A percentile compares a stretch with the other conserved stretches of the same genome.
Conservation (phyloP, 164 flowering plant genomes). For the Aristolochia fimbriata region DNA sequence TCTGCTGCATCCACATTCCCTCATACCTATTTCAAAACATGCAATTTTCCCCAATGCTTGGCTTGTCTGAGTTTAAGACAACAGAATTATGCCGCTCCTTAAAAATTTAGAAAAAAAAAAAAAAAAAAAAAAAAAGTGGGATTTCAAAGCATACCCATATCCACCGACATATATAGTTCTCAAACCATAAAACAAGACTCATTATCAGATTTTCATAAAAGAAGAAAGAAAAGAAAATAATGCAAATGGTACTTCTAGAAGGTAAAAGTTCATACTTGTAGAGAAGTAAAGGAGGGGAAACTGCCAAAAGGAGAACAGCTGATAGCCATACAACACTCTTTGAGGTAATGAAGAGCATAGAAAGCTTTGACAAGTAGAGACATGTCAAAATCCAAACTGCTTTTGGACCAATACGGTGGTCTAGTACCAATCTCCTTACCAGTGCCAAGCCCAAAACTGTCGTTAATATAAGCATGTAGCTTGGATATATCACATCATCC, state of each 20-base stretch:
- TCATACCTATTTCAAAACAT: too few species aligned
- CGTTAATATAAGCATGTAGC: constrained; percentile 87
- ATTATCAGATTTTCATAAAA: not conserved
- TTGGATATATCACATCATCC: constrained; percentile 94
- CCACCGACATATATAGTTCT: too few species aligned
- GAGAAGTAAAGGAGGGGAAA: constrained; percentile 93
- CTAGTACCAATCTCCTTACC: constrained; percentile 70
- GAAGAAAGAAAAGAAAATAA: not conserved
- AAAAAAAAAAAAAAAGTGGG: too few species aligned
- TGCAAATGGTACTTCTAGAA: too few species aligned
- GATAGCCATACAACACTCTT: constrained; percentile 77
- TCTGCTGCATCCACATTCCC: too few species aligned
- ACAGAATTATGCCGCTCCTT: too few species aligned
- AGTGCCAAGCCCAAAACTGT: constrained; percentile 74
- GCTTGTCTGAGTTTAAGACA: too few species aligned
- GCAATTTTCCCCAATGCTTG: too few species aligned
- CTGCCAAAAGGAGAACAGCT: constrained; percentile 72
- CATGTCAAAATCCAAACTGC: constrained; percentile 84
- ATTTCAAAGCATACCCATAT: too few species aligned
- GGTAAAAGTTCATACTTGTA: constrained; percentile 58
- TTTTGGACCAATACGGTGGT: constrained; percentile 69
- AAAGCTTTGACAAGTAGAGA: constrained; percentile 73
- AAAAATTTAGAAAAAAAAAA: too few species aligned
- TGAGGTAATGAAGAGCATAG: constrained; percentile 78
- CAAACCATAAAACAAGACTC: too few species aligned